These are phyloP conservation scores for Eruca vesicaria DNA, from an alignment of 441 rosid species.

Conservation along the genomic window DNA sequence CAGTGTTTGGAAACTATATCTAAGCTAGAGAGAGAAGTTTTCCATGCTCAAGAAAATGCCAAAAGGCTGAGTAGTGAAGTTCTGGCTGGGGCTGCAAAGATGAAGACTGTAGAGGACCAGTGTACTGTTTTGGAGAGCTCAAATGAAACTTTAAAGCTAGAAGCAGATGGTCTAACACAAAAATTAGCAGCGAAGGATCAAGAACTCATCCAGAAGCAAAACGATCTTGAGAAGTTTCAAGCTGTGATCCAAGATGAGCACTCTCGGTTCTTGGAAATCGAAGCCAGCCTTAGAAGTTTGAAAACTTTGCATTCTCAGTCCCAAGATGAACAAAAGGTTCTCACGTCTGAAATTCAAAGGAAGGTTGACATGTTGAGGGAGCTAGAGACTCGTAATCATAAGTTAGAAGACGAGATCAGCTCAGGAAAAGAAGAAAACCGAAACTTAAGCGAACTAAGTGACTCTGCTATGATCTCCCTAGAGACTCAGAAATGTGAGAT, in stretches of 20 bases:
- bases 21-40: slow-evolving; percentile 64
- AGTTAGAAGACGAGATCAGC: slow-evolving; percentile 49
- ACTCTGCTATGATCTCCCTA: slow-evolving; percentile 51
- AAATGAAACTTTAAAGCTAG: slow-evolving; percentile 63
- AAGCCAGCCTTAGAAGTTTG: slow-evolving; percentile 60
- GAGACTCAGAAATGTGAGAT: slow-evolving; percentile 49
- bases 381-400: slow-evolving; percentile 55
- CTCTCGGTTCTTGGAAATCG: slow-evolving; percentile 59
- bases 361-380: slow-evolving; percentile 66
- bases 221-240: slow-evolving; percentile 68
- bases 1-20: slow-evolving; percentile 64
- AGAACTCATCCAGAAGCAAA: slow-evolving; percentile 64
- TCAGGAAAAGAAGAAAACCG: slow-evolving; percentile 49
- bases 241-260: slow-evolving; percentile 60
- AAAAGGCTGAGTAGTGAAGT: slow-evolving; percentile 64
- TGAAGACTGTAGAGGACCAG: slow-evolving; percentile 65
- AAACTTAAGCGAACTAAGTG: slow-evolving; percentile 50
- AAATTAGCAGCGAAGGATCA: slow-evolving; percentile 71
- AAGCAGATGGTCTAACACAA: slow-evolving; percentile 66
- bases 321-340: slow-evolving; percentile 59
- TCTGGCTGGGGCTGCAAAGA: slow-evolving; percentile 48
- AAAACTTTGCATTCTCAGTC: slow-evolving; percentile 70
- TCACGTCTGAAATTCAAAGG: slow-evolving; percentile 53
- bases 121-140: slow-evolving; percentile 59
- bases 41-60: slow-evolving; percentile 56